Conservation (phyloP, 2,329 filamentous ascomycete species). For the Penicillium hesseltinei region DNA sequence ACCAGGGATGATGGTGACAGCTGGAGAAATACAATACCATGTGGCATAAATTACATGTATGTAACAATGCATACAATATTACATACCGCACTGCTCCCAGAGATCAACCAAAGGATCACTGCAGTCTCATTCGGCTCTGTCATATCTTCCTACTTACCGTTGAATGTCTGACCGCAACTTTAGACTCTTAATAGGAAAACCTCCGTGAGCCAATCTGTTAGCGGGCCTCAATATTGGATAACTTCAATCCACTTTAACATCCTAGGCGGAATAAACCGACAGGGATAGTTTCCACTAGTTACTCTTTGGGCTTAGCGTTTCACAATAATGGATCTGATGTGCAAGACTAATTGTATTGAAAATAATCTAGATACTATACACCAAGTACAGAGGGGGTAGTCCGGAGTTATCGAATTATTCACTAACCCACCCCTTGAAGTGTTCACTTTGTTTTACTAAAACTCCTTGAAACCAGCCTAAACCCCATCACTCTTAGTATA, state of each 20-base stretch:
- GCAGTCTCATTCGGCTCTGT: neutral
- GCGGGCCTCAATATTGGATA: slow-evolving; percentile 19
- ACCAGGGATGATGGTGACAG: slow-evolving; percentile 30
- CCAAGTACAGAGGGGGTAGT: neutral
- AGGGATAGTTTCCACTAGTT: neutral
- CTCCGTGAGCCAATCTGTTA: slow-evolving; percentile 12
- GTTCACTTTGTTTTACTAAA: neutral
- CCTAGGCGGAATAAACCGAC: slow-evolving; percentile 16
- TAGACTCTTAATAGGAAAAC: slow-evolving; percentile 11
- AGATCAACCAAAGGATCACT: slow-evolving; percentile 5
- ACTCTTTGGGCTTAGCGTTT: slow-evolving; percentile 1
- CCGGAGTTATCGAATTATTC: neutral
- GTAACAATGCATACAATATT: neutral
- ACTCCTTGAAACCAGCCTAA: neutral
- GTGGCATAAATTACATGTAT: slow-evolving; percentile 1
- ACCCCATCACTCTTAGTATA: neutral
- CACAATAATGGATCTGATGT: slow-evolving; percentile 6
- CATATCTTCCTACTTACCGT: slow-evolving; percentile 3
- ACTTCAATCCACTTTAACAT: slow-evolving; percentile 8
- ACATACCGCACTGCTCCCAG: neutral
- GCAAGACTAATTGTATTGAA: slow-evolving; percentile 1
- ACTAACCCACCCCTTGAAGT: neutral
- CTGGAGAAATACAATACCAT: slow-evolving; percentile 6
- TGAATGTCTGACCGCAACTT: slow-evolving; percentile 23
- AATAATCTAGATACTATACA: neutral